A percentile compares a stretch with the other conserved stretches of the same genome.
phyloP scores from a whole-genome alignment of 352 stramenopile genomes.

The Globisporangium radiosum region DNA sequence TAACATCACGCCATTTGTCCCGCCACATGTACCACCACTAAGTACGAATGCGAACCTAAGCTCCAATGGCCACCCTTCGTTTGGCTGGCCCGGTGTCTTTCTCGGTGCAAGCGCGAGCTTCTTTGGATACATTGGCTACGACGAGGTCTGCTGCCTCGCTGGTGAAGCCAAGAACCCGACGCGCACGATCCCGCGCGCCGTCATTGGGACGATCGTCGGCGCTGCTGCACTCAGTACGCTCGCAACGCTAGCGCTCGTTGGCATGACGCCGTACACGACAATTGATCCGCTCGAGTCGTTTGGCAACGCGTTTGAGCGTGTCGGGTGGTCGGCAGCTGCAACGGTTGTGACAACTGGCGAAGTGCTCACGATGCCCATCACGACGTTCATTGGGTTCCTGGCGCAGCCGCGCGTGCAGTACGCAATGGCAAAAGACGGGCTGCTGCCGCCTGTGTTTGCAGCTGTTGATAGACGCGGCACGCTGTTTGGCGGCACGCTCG shows the following conservation, averaged over 20 bases:
- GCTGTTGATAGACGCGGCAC: slow-evolving; percentile 62
- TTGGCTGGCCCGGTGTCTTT: slow-evolving; percentile 78
- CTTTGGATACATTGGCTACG: slow-evolving; percentile 96
- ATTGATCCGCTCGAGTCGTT: slow-evolving; percentile 74
- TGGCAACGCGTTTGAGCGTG: slow-evolving; percentile 64
- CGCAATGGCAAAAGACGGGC: slow-evolving; percentile 91
- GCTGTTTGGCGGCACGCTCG: slow-evolving; percentile 58
- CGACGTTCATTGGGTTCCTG: slow-evolving; percentile 93
- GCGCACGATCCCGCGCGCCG: slow-evolving; percentile 81
- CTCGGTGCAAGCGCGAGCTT: slow-evolving; percentile 90
- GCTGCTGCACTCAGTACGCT: slow-evolving; percentile 78
- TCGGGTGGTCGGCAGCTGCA: slow-evolving; percentile 58
- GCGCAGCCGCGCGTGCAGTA: slow-evolving; percentile 89
- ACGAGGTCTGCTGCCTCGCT: slow-evolving; percentile 94
- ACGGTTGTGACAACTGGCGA: slow-evolving; percentile 88
- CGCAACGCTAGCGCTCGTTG: slow-evolving; percentile 88
- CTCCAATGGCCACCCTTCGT: slow-evolving; percentile 41
- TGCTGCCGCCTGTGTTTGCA: slow-evolving; percentile 87
- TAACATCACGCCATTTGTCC: slow-evolving; percentile 87
- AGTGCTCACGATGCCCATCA: slow-evolving; percentile 92
- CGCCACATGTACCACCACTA: slow-evolving; percentile 19
- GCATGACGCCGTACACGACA: slow-evolving; percentile 86
- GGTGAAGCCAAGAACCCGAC: slow-evolving; percentile 83
- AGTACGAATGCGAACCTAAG: too few relatives aligned
- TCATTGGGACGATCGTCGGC: slow-evolving; percentile 87